phyloP scores from a whole-genome alignment of 1,284 basidiomycete species.

The Malassezia arunalokei region DNA sequence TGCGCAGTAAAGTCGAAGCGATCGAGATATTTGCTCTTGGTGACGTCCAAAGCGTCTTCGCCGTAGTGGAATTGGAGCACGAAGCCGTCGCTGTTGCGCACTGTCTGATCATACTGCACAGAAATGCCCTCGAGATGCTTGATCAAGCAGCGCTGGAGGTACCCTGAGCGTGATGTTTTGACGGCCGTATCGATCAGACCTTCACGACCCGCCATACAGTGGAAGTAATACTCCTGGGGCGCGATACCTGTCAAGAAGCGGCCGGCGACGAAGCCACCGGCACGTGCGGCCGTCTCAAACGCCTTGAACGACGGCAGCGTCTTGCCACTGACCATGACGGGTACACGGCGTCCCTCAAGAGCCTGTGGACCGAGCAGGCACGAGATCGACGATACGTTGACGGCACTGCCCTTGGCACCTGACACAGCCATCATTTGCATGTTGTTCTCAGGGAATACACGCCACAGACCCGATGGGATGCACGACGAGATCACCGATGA shows the following conservation, averaged over 20 bases:
- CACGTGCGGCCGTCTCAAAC: constrained; percentile 91
- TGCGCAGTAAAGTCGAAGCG: constrained; percentile 87
- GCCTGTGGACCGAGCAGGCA: constrained; percentile 94
- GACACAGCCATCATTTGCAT: constrained; percentile 99
- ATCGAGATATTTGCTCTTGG: constrained; percentile 56
- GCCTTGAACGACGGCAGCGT: constrained; percentile 92
- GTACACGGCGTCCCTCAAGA: constrained; percentile 92
- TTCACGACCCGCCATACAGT: constrained; percentile 99
- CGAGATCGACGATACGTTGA: constrained; percentile 96
- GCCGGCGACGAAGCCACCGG: constrained; percentile 98
- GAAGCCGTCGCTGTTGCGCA: constrained; percentile 83
- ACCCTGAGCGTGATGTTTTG: constrained; percentile 96
- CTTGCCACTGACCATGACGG: constrained; percentile 97
- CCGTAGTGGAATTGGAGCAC: constrained; percentile 96
- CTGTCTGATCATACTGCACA: constrained; percentile 95
- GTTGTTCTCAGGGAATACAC: constrained; percentile 83
- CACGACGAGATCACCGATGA: constrained; percentile 61
- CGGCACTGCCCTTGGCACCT: constrained; percentile 92
- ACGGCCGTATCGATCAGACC: constrained; percentile 98
- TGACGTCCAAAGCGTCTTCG: constrained; percentile 90
- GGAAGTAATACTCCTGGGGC: constrained; percentile 99
- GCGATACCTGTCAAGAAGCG: constrained; percentile 97
- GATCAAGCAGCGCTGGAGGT: constrained; percentile 93
- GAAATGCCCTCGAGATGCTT: constrained; percentile 94
- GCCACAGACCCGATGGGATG: constrained; percentile 67